Evolutionary conservation across 208 protist species (phyloP).

Genomic region (Wallacemonas sp.): DNA sequence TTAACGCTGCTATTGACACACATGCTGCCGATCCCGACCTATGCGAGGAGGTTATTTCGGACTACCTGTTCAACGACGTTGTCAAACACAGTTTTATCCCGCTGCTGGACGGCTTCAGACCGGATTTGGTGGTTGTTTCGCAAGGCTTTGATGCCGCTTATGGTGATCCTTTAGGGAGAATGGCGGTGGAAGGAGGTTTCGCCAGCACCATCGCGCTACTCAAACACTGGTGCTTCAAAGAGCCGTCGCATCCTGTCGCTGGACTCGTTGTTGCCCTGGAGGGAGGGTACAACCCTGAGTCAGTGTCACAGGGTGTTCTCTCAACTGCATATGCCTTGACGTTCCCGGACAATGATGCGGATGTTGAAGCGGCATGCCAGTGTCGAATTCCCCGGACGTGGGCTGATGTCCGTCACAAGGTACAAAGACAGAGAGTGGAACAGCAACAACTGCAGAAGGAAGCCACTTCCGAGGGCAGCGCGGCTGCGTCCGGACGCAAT

Average conservation of each 20-base stretch:
- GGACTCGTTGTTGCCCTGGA: slow-evolving; percentile 70
- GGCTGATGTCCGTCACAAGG: slow-evolving; percentile 49
- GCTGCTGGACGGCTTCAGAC: slow-evolving; percentile 58
- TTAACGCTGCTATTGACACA: slow-evolving; percentile 83
- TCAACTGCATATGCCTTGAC: slow-evolving; percentile 62
- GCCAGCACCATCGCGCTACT: slow-evolving; percentile 38
- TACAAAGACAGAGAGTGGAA: slow-evolving; percentile 3
- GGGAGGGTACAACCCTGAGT: slow-evolving; percentile 77
- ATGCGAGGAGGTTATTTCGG: slow-evolving; percentile 75
- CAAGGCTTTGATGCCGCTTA: slow-evolving; percentile 91
- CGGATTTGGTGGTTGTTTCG: slow-evolving; percentile 87
- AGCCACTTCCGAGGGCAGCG: neutral
- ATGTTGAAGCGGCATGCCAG: slow-evolving; percentile 27
- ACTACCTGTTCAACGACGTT: slow-evolving; percentile 55
- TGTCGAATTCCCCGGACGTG: slow-evolving; percentile 47
- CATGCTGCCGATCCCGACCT: slow-evolving; percentile 34
- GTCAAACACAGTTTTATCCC: slow-evolving; percentile 76
- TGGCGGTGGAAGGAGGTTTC: slow-evolving; percentile 84
- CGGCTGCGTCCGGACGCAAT: neutral
- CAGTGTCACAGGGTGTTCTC: slow-evolving; percentile 63
- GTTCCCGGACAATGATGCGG: slow-evolving; percentile 36
- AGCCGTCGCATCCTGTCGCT: slow-evolving; percentile 10
- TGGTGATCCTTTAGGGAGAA: slow-evolving; percentile 85
- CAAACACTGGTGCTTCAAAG: slow-evolving; percentile 54
- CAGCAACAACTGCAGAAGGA: neutral